Evolutionary conservation across 306 rosid genomes (phyloP), one percentile per base, ranked within the genome.

Genomic region (Purshia tridentata): DNA sequence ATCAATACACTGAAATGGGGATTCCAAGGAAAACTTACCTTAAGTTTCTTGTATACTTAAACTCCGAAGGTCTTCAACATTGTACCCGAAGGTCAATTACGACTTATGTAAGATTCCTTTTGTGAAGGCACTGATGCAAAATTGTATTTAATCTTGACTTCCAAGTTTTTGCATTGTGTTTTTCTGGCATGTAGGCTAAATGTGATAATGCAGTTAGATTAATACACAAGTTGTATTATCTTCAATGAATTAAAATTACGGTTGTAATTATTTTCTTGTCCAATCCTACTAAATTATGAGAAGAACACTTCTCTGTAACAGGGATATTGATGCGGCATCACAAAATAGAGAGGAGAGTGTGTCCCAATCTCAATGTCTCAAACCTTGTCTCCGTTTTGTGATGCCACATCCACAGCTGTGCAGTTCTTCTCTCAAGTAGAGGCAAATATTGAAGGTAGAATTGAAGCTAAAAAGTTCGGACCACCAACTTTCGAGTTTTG

Each of bases 1-100:
- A 61, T 13, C 50, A 19, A 53, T 64, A 41, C n/a, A 41, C 58
- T 37, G 67, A 52, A 40, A 76, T 72, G 52, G 67, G 61, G 62
- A 77, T 22, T 52, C 58, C 50, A 50, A 20, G 48, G 72, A 74
- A 50, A 72, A 37, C 76, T 37, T 23, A 6, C n/a, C 16, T 67
- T 29, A 2, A 73, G 78, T 52, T 35, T 67, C 70, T 59, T 73
- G 69, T 58, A 51, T 41, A 45, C 49, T 42, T 63, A 16, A 44
- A 11, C 48, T 58, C 56, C 19, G 19, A 52, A 48, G 48, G 58
- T 15, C 46, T 20, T 52, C 15, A 44, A 11, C 9, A 49, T 44
- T 19, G 20, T 19, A 65, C 47, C 51, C 42, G 49, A 29, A 65
- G 52, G 14, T 65, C 65, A 48, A 5, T 23, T 72, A 19, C 29